Conservation (phyloP, 208 protist species). For the Crithidia bombi region DNA sequence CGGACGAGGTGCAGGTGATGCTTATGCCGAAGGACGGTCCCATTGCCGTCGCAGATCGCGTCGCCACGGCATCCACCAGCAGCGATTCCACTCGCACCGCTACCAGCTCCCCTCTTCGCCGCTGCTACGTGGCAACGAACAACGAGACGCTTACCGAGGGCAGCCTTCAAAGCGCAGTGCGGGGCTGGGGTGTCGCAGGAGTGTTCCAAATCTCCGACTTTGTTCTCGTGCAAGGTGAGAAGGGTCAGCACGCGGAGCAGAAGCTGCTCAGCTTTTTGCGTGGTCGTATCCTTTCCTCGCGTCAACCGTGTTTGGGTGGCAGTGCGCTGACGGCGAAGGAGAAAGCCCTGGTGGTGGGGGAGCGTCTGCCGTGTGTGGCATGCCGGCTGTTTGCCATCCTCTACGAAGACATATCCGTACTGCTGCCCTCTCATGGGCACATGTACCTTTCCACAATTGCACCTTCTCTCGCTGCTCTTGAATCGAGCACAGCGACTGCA, state of each 20-base stretch:
- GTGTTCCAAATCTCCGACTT: conserved; percentile 49
- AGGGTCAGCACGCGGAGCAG: conserved; percentile 49
- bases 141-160: conserved; percentile 42
- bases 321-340: not conserved
- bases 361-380: conserved; percentile 48
- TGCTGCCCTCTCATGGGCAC: conserved; percentile 58
- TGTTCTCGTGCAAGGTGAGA: conserved; percentile 35
- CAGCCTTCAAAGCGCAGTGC: conserved; percentile 28
- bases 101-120: conserved; percentile 12
- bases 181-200: conserved; percentile 35
- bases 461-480: conserved; percentile 2
- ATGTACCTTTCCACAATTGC: conserved; percentile 42
- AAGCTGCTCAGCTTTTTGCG: conserved; percentile 47
- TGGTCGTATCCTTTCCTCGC: conserved; percentile 16
- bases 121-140: conserved; percentile 59
- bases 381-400: conserved; percentile 43
- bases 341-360: conserved; percentile 45
- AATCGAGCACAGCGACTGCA: not conserved
- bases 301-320: not conserved
- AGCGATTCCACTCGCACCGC: not conserved
- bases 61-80: not conserved
- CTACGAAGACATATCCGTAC: conserved; percentile 33
- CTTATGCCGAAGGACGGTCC: conserved; percentile 43
- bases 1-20: conserved; percentile 63
- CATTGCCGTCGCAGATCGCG: conserved; percentile 32